Conservation (phyloP, 306 rosid species). For the Rosa rugosa region DNA sequence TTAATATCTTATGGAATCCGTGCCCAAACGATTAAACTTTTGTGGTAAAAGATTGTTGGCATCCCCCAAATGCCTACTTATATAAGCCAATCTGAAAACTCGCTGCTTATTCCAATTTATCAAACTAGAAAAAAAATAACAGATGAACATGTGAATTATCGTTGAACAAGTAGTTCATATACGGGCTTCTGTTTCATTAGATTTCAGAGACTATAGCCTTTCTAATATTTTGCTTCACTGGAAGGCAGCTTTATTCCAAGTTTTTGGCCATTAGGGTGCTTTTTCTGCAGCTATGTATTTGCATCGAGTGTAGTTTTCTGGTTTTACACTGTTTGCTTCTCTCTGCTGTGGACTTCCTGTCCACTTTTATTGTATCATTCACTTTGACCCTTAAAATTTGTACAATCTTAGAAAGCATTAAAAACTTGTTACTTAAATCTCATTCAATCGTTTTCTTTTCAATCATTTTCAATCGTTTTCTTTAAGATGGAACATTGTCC, state of each 20-base stretch:
- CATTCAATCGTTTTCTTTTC: neutral
- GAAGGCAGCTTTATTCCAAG: neutral
- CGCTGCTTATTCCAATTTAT: neutral
- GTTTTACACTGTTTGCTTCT: neutral
- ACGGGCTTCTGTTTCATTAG: neutral
- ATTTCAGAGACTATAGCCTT: neutral
- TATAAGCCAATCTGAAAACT: neutral
- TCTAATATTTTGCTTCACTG: neutral
- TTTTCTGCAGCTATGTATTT: neutral
- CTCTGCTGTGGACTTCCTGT: neutral
- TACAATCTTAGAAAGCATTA: neutral
- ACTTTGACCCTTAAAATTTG: neutral
- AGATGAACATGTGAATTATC: conserved; percentile 1
- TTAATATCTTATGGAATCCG: neutral
- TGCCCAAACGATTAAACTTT: neutral
- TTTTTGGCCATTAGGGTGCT: neutral
- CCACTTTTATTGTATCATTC: neutral
- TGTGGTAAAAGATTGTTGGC: neutral
- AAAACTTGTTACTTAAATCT: neutral
- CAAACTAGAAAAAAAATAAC: too few species aligned
- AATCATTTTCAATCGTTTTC: neutral
- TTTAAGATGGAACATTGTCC: neutral
- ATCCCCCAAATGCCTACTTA: neutral
- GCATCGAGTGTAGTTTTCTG: neutral
- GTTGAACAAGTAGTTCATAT: neutral